Conservation (phyloP, 192 early-diverging fungal genomes). For the Coemansia sp. region DNA sequence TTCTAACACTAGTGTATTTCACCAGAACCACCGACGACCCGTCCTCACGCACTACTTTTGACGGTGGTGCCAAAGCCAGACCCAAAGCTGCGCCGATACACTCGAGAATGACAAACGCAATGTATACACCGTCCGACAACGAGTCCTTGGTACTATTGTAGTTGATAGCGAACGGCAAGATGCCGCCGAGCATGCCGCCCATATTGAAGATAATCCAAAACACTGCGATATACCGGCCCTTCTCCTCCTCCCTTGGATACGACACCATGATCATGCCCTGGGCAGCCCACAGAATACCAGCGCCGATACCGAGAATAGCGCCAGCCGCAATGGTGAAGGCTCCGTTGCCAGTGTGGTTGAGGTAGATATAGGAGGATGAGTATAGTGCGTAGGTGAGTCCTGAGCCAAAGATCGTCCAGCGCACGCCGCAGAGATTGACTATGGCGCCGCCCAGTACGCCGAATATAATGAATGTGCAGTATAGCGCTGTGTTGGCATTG, state of each 20-base stretch:
- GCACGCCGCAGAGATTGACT: slow-evolving; percentile 75
- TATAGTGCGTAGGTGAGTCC: slow-evolving; percentile 72
- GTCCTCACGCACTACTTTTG: slow-evolving; percentile 66
- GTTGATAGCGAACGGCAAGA: slow-evolving; percentile 69
- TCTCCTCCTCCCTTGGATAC: slow-evolving; percentile 75
- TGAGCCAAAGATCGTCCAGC: slow-evolving; percentile 64
- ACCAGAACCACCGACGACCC: slow-evolving; percentile 67
- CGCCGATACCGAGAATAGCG: slow-evolving; percentile 77
- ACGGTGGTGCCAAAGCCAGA: slow-evolving; percentile 61
- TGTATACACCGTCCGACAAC: slow-evolving; percentile 71
- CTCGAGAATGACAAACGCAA: slow-evolving; percentile 76
- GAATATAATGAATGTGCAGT: slow-evolving; percentile 74
- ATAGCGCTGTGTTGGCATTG: slow-evolving; percentile 74
- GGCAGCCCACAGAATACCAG: slow-evolving; percentile 73
- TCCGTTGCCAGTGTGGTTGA: slow-evolving; percentile 60
- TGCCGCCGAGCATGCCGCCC: slow-evolving; percentile 79
- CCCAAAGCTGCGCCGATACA: slow-evolving; percentile 63
- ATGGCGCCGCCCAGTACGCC: slow-evolving; percentile 73
- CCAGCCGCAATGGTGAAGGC: slow-evolving; percentile 72
- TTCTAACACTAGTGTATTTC: slow-evolving; percentile 65
- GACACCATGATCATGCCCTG: slow-evolving; percentile 82
- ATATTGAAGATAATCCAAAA: slow-evolving; percentile 89
- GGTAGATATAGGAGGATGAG: slow-evolving; percentile 67
- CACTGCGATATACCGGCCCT: slow-evolving; percentile 76
- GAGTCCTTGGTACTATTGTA: slow-evolving; percentile 54